phyloP scores from a whole-genome alignment of 78 protist species.

The Salpingoeca rosetta region DNA sequence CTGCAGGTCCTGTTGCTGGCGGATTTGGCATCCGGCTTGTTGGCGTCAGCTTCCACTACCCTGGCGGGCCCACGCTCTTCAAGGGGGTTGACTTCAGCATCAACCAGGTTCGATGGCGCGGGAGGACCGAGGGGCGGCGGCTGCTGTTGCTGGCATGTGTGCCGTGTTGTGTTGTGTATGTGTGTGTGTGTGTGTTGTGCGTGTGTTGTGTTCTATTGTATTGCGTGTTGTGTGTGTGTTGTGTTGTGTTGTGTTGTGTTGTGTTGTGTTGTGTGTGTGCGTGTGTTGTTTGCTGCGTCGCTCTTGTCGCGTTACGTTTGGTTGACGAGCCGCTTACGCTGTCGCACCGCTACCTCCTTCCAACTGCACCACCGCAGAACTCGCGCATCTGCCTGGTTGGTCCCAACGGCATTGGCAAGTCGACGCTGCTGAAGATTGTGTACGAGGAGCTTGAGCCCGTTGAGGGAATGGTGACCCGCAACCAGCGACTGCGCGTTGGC shows the following conservation, averaged over 20 bases:
- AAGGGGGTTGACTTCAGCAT: slow-evolving; percentile 55
- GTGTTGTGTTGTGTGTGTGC: no score
- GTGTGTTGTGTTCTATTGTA: no score
- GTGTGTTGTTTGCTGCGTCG: no score
- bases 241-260: no score
- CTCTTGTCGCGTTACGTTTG: no score
- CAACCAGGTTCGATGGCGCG: slow-evolving; percentile 28
- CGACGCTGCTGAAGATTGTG: slow-evolving; percentile 74
- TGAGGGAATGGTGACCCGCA: slow-evolving; percentile 29
- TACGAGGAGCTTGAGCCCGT: slow-evolving; percentile 66
- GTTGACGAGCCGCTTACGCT: no score
- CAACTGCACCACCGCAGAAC: slow-evolving; percentile 1
- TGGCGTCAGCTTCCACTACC: slow-evolving; percentile 60
- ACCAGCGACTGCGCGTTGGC: slow-evolving; percentile 51
- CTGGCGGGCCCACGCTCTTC: slow-evolving; percentile 41
- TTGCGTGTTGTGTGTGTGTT: no score
- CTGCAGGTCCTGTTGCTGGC: not conserved
- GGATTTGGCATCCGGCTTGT: slow-evolving; percentile 2
- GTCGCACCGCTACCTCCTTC: no score
- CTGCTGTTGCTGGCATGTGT: not conserved
- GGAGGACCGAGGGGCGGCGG: not conserved
- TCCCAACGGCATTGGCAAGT: slow-evolving; percentile 83
- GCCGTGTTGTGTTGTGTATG: no score
- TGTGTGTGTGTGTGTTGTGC: no score
- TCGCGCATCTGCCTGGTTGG: slow-evolving; percentile 78